Base-by-base conservation (phyloP, 805 yeast species). In the Kodamaea hsintzibuensis region DNA sequence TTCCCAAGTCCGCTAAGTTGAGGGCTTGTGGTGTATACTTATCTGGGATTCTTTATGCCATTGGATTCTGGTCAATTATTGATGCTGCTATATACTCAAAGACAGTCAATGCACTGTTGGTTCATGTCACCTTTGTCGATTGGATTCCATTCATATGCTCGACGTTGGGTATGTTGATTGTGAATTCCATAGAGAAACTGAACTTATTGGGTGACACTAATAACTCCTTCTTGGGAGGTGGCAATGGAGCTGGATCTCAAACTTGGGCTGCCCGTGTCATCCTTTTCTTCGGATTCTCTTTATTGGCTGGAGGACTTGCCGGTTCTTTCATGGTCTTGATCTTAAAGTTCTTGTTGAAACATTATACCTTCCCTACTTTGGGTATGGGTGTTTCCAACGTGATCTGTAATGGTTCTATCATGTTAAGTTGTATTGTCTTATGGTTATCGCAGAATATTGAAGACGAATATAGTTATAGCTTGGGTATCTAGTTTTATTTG, bases 401-500 rank as follows among this genome's bases (percentile, higher is more conserved):
- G 42, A 81, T 88, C 18, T 85, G 90, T 45, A 91, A 92, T 63
- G 81, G 83, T 7, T 77, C 87, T 57, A 83, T 93, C 37, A 88
- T 93, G 91, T 73, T 90, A 62, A 91, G 98, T 74, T 92, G 98
- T 70, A 83, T 90, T 47, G 78, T 86, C 7, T 75, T 95, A 62
- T 95, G 99, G 99, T 76, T 93, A 51, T 91, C 97, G 18, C 98
- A 93, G 68, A 95, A 91, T 68, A 86, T 91, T 55, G 98, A 95
- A 69, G 98, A 95, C 66, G 98, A 93, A 70, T 93, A 92, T 72
- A 88, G 96, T 58, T 93, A 95, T 68, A 88, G 96, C 46, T 81
- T 92, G 67, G 91, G 54, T 33, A 51, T 51, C 42, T 51, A 51
- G 46, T 4, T 6, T n/a, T n/a, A n/a, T n/a, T n/a, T n/a, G n/a